Percentiles rank a stretch among this genome's conserved stretches.
These are phyloP conservation scores for Gleditsia sinensis DNA, from an alignment of 306 rosid genomes.

Conservation along the genomic window DNA sequence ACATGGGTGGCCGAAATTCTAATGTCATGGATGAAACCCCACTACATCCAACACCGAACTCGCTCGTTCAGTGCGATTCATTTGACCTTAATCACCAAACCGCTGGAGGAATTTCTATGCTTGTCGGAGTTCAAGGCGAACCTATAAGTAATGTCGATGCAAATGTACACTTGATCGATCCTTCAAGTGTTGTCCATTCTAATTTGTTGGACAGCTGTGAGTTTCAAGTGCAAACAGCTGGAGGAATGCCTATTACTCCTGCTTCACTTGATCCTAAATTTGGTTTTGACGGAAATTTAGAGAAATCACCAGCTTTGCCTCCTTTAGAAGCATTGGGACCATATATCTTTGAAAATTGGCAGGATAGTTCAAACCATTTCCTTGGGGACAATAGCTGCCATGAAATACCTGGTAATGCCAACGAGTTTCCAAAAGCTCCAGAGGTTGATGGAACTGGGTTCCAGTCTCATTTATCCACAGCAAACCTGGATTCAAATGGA, in stretches of 20 bases:
- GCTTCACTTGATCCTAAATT: slow-evolving; percentile 49
- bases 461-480: slow-evolving; percentile 42
- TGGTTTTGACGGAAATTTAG: slow-evolving; percentile 52
- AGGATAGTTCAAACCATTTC: slow-evolving; percentile 47
- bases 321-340: slow-evolving; percentile 46
- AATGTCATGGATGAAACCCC: slow-evolving; percentile 42
- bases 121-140: slow-evolving; percentile 42
- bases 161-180: slow-evolving; percentile 33
- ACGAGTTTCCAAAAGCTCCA: slow-evolving; percentile 35
- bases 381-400: slow-evolving; percentile 33
- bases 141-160: slow-evolving; percentile 27
- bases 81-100: slow-evolving; percentile 54
- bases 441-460: slow-evolving; percentile 33
- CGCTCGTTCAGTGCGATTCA: slow-evolving; percentile 50
- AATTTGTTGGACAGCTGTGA: slow-evolving; percentile 38
- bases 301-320: slow-evolving; percentile 42
- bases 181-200: slow-evolving; percentile 31
- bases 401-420: slow-evolving; percentile 38
- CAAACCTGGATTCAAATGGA: slow-evolving; percentile 48
- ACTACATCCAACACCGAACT: slow-evolving; percentile 46
- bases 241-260: slow-evolving; percentile 35
- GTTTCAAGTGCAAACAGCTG: slow-evolving; percentile 43
- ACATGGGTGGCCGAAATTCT: slow-evolving; percentile 42
- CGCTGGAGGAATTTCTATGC: slow-evolving; percentile 51
- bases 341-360: slow-evolving; percentile 47